Conservation (phyloP, 1,284 basidiomycete genomes). For the Pseudozyma tsukubaensis region DNA sequence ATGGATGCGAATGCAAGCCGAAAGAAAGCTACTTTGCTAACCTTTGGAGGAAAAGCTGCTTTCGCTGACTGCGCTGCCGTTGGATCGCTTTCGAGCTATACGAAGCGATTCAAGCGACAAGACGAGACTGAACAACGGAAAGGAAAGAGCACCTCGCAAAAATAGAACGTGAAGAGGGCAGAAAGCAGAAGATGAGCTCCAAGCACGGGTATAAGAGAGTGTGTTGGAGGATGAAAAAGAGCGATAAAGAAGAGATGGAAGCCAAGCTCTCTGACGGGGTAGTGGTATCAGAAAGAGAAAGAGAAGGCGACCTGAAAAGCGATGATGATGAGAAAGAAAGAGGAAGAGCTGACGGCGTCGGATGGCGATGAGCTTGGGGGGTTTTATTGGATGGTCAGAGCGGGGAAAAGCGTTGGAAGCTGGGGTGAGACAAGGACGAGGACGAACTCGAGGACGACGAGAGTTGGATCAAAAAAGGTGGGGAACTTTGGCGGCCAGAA, state of each 20-base stretch:
- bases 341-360: constrained; percentile 1
- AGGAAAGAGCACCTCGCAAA: not conserved
- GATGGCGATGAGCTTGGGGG: constrained; percentile 1
- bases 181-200: constrained; percentile 11
- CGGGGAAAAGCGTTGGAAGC: constrained; percentile 14
- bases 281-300: not conserved
- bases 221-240: constrained; percentile 6
- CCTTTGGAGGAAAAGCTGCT: too few relatives aligned
- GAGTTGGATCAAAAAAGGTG: too few relatives aligned
- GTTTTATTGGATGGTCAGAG: constrained; percentile 23
- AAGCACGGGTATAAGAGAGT: constrained; percentile 31
- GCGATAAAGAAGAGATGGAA: constrained; percentile 8
- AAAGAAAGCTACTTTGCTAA: not conserved
- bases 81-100: too few relatives aligned
- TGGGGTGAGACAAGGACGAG: too few relatives aligned
- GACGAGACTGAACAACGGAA: not conserved
- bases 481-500: too few relatives aligned
- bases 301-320: not conserved
- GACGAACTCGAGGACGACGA: not conserved
- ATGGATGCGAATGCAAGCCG: constrained; percentile 12
- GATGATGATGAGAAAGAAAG: constrained; percentile 3
- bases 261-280: too few relatives aligned
- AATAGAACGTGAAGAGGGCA: not conserved
- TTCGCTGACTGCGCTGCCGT: too few relatives aligned
- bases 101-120: not conserved